Conservation (phyloP, 352 stramenopile species). For the Thraustotheca clavata region DNA sequence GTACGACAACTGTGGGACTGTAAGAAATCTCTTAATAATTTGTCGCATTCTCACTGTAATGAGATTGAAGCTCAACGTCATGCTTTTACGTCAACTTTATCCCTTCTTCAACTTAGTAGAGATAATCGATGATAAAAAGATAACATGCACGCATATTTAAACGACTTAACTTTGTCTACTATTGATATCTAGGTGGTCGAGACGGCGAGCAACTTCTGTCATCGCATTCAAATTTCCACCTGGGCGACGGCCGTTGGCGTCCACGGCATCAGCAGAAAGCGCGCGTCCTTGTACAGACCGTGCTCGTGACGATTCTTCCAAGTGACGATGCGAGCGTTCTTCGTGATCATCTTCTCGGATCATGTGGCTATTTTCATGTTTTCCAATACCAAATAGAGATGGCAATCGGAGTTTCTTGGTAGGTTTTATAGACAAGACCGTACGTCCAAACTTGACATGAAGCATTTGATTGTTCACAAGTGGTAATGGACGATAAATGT, state of each 20-base stretch:
- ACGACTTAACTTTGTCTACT: conserved; percentile 18
- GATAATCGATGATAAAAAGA: not conserved
- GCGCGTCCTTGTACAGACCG: conserved; percentile 16
- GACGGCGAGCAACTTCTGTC: conserved; percentile 13
- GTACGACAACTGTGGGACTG: too few relatives aligned
- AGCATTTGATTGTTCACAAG: conserved; percentile 84
- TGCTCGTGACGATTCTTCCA: conserved; percentile 12
- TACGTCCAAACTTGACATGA: conserved; percentile 81
- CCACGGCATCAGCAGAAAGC: conserved; percentile 12
- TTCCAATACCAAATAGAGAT: conserved; percentile 55
- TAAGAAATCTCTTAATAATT: too few relatives aligned
- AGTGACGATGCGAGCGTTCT: not conserved
- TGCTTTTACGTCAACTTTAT: too few relatives aligned
- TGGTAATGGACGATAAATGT: conserved; percentile 90
- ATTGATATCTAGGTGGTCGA: conserved; percentile 22
- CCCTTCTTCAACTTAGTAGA: too few relatives aligned
- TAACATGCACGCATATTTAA: not conserved
- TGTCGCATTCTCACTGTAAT: too few relatives aligned
- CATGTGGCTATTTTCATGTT: not conserved
- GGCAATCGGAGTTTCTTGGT: conserved; percentile 84
- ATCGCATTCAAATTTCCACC: not conserved
- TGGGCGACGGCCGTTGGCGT: not conserved
- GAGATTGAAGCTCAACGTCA: too few relatives aligned
- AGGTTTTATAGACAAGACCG: conserved; percentile 80
- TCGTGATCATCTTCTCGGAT: conserved; percentile 3